Conservation (phyloP, 768 basidiomycete species). For the Boletus coccyginus region DNA sequence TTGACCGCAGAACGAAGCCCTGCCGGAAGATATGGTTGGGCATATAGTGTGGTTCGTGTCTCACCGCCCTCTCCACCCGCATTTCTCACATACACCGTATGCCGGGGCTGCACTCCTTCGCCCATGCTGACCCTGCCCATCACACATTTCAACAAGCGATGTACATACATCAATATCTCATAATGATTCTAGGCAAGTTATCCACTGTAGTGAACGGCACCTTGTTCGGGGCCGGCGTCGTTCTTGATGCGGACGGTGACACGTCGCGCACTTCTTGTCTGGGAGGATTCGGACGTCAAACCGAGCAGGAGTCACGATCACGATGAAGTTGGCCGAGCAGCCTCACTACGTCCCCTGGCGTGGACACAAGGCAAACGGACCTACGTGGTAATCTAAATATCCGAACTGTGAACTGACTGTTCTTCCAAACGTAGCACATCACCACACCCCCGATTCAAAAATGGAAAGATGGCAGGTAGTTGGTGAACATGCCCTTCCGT, state of each 20-base stretch:
- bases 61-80: not conserved
- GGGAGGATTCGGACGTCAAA: slow-evolving; percentile 37
- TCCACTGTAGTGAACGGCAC: slow-evolving; percentile 51
- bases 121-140: slow-evolving; percentile 42
- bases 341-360: slow-evolving; percentile 44
- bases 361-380: slow-evolving; percentile 41
- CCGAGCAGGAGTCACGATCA: slow-evolving; percentile 37
- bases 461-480: slow-evolving; percentile 37
- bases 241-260: slow-evolving; percentile 47
- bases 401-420: not conserved
- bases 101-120: slow-evolving; percentile 51
- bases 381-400: not conserved
- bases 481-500: not conserved
- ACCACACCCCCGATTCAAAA: slow-evolving; percentile 50
- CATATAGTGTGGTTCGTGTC: slow-evolving; percentile 42
- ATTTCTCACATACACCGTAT: not conserved
- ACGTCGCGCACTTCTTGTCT: slow-evolving; percentile 47
- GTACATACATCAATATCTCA: slow-evolving; percentile 34
- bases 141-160: slow-evolving; percentile 52
- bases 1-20: slow-evolving; percentile 31
- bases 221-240: slow-evolving; percentile 43
- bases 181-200: slow-evolving; percentile 23
- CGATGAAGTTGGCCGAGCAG: slow-evolving; percentile 34
- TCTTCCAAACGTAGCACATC: slow-evolving; percentile 41
- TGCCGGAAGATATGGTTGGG: slow-evolving; percentile 36